phyloP scores from a whole-genome alignment of 768 basidiomycete genomes.

The Amanita thiersii region DNA sequence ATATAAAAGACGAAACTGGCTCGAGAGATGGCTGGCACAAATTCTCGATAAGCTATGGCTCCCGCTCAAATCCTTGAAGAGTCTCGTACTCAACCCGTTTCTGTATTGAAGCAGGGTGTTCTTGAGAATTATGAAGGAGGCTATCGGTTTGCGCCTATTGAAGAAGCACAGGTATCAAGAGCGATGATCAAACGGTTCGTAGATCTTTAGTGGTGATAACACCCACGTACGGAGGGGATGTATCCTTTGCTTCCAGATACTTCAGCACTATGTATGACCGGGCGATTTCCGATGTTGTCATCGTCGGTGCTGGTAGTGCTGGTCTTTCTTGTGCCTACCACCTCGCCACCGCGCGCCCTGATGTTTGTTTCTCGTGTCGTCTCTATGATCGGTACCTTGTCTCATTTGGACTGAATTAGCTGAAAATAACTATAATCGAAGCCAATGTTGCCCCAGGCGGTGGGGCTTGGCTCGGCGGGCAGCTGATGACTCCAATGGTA shows the following conservation, averaged over 20 bases:
- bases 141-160: constrained; percentile 65
- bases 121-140: constrained; percentile 52
- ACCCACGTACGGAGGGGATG: background rate
- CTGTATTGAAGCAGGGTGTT: constrained; percentile 26
- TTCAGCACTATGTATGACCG: constrained; percentile 68
- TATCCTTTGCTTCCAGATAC: constrained; percentile 35
- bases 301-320: constrained; percentile 65
- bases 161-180: constrained; percentile 68
- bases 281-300: constrained; percentile 68
- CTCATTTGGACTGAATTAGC: constrained; percentile 15
- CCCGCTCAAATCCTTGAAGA: constrained; percentile 11
- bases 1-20: too few species aligned
- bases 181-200: constrained; percentile 69
- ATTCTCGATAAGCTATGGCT: constrained; percentile 7
- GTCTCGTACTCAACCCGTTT: background rate
- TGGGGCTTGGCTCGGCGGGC: constrained; percentile 73
- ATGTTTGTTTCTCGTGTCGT: constrained; percentile 28
- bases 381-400: background rate
- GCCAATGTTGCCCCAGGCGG: constrained; percentile 76
- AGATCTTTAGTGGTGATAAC: background rate
- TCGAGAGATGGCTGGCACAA: too few species aligned
- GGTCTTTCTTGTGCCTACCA: constrained; percentile 72
- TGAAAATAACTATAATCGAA: constrained; percentile 56
- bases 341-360: constrained; percentile 58
- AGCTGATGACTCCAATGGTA: constrained; percentile 77